Conservation (phyloP, 305 asterid genomes). For the Rubia peregrina region DNA sequence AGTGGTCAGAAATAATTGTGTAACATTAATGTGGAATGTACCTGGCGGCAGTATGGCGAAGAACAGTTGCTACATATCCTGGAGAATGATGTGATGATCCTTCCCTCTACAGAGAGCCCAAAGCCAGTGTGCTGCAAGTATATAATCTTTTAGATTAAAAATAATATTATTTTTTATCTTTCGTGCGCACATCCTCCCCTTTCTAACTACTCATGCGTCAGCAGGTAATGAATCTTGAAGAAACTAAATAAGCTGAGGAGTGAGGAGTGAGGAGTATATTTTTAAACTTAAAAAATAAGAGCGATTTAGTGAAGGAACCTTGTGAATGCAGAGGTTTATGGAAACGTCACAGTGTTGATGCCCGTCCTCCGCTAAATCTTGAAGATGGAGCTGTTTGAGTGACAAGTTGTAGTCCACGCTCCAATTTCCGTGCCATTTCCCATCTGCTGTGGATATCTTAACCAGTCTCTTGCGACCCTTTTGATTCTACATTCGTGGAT, state of each 20-base stretch:
- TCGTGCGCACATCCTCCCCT: too few species aligned
- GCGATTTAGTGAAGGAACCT: slow-evolving; percentile 26
- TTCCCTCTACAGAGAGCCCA: slow-evolving; percentile 81
- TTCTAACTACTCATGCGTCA: too few species aligned
- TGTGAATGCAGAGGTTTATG: slow-evolving; percentile 37
- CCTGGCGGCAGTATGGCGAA: slow-evolving; percentile 63
- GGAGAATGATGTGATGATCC: slow-evolving; percentile 49
- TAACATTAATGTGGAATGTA: slow-evolving; percentile 9
- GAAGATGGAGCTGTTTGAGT: slow-evolving; percentile 45
- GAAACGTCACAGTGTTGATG: slow-evolving; percentile 34
- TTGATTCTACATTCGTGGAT: slow-evolving; percentile 3
- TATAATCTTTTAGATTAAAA: neutral
- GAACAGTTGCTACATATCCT: slow-evolving; percentile 67
- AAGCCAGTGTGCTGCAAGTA: slow-evolving; percentile 61
- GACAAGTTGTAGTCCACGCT: slow-evolving; percentile 43
- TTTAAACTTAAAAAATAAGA: too few species aligned
- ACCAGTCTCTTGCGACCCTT: slow-evolving; percentile 36
- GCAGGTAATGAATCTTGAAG: too few species aligned
- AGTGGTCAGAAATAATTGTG: too few species aligned
- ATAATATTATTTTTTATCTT: too few species aligned
- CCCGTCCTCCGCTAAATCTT: slow-evolving; percentile 37
- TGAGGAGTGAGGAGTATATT: too few species aligned
- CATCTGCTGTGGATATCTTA: slow-evolving; percentile 58
- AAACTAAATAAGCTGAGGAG: too few species aligned
- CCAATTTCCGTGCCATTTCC: slow-evolving; percentile 69